Percentiles rank a stretch among this genome's conserved stretches.
These are phyloP conservation scores for Globisporangium megalacanthum DNA, from an alignment of 352 stramenopile species.

Conservation along the genomic window DNA sequence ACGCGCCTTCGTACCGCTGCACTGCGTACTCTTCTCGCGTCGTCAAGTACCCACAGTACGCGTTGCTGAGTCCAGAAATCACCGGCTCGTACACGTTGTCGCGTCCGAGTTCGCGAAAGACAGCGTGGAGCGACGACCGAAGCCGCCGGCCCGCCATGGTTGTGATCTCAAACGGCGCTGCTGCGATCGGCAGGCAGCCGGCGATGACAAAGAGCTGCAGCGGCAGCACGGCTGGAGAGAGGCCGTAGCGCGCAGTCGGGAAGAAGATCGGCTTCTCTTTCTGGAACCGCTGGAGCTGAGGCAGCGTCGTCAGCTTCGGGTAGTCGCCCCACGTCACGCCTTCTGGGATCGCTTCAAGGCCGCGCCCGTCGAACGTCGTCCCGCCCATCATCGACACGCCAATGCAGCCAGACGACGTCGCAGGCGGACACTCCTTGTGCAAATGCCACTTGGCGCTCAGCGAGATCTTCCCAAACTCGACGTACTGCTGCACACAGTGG, in stretches of 20 bases:
- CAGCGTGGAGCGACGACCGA: conserved; percentile 27
- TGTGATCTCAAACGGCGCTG: conserved; percentile 78
- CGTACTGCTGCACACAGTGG: conserved; percentile 62
- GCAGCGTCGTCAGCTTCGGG: conserved; percentile 67
- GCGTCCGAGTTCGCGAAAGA: conserved; percentile 20
- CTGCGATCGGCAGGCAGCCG: conserved; percentile 50
- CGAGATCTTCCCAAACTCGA: conserved; percentile 65
- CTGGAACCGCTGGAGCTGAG: conserved; percentile 60
- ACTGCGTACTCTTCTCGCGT: conserved; percentile 83
- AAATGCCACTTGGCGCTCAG: conserved; percentile 63
- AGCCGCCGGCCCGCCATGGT: conserved; percentile 80
- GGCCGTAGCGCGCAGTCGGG: conserved; percentile 61
- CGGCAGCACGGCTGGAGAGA: conserved; percentile 66
- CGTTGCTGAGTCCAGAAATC: conserved; percentile 74
- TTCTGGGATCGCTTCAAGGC: conserved; percentile 54
- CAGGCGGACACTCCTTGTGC: conserved; percentile 54
- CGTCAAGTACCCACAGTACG: conserved; percentile 82
- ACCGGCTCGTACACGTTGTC: conserved; percentile 31
- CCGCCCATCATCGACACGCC: conserved; percentile 82
- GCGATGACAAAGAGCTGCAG: conserved; percentile 68
- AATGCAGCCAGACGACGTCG: conserved; percentile 75
- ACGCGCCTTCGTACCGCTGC: conserved; percentile 87
- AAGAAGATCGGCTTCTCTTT: conserved; percentile 82
- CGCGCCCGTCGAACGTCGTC: conserved; percentile 69
- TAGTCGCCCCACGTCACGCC: conserved; percentile 65